phyloP scores from a whole-genome alignment of 495 filamentous ascomycete genomes.

The Annulohypoxylon maeteangense region DNA sequence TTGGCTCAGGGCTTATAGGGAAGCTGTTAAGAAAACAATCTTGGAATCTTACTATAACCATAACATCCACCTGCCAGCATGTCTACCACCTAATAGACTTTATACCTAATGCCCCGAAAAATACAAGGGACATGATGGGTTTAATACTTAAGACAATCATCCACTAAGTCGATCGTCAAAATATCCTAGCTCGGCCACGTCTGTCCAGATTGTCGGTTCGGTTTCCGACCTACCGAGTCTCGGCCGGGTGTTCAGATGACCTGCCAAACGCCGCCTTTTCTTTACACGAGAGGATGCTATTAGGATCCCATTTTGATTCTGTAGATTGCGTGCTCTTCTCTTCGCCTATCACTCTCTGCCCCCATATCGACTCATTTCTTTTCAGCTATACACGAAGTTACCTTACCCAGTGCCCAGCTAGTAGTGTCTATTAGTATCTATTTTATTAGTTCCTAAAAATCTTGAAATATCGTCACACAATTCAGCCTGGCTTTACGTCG shows the following conservation, averaged over 20 bases:
- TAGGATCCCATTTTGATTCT: constrained; percentile 4
- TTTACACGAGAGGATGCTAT: constrained; percentile 7
- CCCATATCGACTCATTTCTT: not conserved
- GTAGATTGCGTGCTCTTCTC: not conserved
- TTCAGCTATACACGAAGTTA: not conserved
- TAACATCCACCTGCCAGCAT: not conserved
- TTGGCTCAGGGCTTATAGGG: not conserved
- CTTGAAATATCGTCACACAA: not conserved
- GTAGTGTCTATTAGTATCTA: not conserved
- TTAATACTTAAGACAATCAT: not conserved
- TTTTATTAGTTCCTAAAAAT: not conserved
- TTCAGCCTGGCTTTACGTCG: not conserved
- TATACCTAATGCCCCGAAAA: not conserved
- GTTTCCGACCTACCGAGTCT: constrained; percentile 45
- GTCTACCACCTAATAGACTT: not conserved
- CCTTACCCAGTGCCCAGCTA: not conserved
- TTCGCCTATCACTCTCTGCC: not conserved
- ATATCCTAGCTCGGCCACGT: constrained; percentile 28
- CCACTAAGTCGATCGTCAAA: not conserved
- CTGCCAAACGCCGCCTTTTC: constrained; percentile 27
- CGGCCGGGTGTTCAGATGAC: constrained; percentile 18
- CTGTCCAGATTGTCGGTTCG: constrained; percentile 35
- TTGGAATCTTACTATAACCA: no score
- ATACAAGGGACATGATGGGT: not conserved
- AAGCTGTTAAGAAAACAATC: constrained; percentile 1